These are phyloP conservation scores for Myriangium duriaei DNA, from an alignment of 2,329 filamentous ascomycete species.

Conservation along the genomic window DNA sequence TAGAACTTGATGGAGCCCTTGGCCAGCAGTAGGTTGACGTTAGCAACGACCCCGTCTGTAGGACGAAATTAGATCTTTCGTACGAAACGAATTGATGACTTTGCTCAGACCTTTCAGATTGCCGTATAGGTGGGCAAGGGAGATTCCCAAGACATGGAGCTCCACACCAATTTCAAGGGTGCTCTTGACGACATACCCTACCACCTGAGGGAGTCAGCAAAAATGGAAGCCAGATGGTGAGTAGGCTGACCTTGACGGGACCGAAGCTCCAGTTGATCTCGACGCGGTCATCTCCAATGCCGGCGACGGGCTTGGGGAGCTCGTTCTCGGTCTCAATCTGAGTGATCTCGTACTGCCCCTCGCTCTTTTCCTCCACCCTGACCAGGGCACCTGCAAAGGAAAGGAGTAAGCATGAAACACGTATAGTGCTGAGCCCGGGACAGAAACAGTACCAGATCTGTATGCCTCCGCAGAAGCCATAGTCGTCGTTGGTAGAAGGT, in stretches of 20 bases:
- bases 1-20: not conserved
- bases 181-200: not conserved
- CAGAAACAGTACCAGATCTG: no score
- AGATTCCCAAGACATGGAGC: not conserved
- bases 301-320: not conserved
- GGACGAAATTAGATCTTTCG: no score
- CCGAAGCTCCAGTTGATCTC: not conserved
- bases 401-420: no score
- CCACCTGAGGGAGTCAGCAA: not conserved
- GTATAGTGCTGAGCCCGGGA: no score
- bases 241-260: not conserved
- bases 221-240: no score
- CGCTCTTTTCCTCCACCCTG: not conserved
- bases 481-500: no score
- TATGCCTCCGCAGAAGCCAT: no score
- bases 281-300: not conserved
- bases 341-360: not conserved
- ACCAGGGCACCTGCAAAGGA: not conserved
- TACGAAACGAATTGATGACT: no score
- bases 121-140: not conserved
- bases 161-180: not conserved
- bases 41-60: not conserved
- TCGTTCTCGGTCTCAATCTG: not conserved
- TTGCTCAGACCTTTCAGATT: no score
- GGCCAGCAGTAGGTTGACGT: not conserved